phyloP scores from a whole-genome alignment of 305 asterid species.

The Fraxinus nigra region DNA sequence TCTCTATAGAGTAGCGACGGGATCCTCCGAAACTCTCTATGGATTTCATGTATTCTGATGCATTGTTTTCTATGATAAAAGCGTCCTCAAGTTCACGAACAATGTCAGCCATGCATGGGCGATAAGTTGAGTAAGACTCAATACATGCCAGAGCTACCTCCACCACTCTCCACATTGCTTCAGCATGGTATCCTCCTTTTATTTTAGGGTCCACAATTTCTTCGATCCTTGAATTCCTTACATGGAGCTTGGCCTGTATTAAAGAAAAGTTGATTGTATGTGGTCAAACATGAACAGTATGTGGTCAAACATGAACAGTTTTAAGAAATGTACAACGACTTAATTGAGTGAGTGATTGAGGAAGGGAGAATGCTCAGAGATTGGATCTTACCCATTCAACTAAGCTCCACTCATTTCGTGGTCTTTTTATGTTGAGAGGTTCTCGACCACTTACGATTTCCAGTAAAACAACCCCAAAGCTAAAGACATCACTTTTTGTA shows the following conservation, averaged over 20 bases:
- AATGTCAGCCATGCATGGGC: constrained; percentile 73
- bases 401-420: constrained; percentile 84
- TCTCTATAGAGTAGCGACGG: constrained; percentile 59
- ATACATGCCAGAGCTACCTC: constrained; percentile 88
- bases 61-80: constrained; percentile 69
- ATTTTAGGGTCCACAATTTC: constrained; percentile 53
- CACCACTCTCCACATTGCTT: constrained; percentile 82
- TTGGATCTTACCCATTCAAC: constrained; percentile 79
- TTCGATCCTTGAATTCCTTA: constrained; percentile 66
- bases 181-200: constrained; percentile 55
- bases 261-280: constrained; percentile 1
- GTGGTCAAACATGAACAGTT: constrained; percentile 6
- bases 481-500: constrained; percentile 85
- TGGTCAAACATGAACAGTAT: constrained; percentile 14
- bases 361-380: constrained; percentile 6
- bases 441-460: constrained; percentile 78
- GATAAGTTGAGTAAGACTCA: constrained; percentile 70
- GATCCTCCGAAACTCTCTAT: constrained; percentile 72
- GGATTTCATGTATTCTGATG: constrained; percentile 69
- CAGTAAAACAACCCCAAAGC: constrained; percentile 88
- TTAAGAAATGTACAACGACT: background rate
- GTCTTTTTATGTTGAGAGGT: constrained; percentile 78
- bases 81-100: constrained; percentile 84
- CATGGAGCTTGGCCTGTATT: constrained; percentile 65
- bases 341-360: background rate